Evolutionary conservation across 1,284 basidiomycete species (phyloP), one percentile per base, ranked within the genome.

Genomic region (Trichosporon coremiiforme): DNA sequence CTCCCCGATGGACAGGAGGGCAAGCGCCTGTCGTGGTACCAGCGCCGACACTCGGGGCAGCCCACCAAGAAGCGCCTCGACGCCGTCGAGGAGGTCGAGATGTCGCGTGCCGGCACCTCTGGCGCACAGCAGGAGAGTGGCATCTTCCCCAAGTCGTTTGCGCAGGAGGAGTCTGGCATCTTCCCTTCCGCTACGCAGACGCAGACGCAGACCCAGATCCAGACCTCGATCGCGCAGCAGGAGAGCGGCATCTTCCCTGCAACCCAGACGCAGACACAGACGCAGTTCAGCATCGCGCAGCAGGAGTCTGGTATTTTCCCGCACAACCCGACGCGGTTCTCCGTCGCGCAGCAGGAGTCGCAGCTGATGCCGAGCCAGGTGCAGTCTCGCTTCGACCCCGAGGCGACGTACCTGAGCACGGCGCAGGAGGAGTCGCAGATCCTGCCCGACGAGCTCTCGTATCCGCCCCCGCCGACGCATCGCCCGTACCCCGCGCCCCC

Each of bases 361-460:
- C 55, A 57, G 55, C 25, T 57, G 17, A 57, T 57, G 55, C 55
- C 55, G 29, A 33, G 9, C 25, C 55, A 57, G 55, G n/a, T n/a
- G n/a, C n/a, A n/a, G n/a, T 57, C 55, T 25, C 55, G 55, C 25
- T 57, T 57, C 29, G 55, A 57, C 29, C 29, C 55, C 6, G 55
- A 57, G 29, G 55, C 29, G 55, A 57, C 55, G 10, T 31, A 57
- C 55, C 55, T 57, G 55, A 33, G 29, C 25, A 31, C 25, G 10
- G 55, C 55, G 55, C 55, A 57, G 55, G 55, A 57, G 29, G 55
- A 57, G 55, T 57, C 55, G 25, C 55, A 57, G 55, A 57, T 57
- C 29, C 29, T 57, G 9, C 55, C 55, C 4, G 55, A 57, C 6
- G 55, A 57, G 13, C 25, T 57, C 7, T 3, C 55, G 5, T 57